A percentile compares a stretch with the other conserved stretches of the same genome.
phyloP scores from a whole-genome alignment of 257 asterid species.

The Plantago elongata region DNA sequence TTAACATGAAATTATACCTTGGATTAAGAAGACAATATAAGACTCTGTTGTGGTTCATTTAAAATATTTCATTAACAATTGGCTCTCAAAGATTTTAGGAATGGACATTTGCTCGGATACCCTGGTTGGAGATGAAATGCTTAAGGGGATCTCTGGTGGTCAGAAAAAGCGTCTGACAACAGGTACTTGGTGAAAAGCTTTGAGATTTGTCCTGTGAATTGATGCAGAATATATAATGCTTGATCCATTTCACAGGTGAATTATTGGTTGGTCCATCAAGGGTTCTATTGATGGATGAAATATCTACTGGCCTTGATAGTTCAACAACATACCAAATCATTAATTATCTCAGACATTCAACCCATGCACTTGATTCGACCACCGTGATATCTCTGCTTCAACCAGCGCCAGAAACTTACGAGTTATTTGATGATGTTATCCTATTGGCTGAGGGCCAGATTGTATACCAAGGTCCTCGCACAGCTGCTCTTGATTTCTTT shows the following conservation, averaged over 20 bases:
- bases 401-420: slow-evolving; percentile 98
- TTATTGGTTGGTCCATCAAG: slow-evolving; percentile 77
- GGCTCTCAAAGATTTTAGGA: slow-evolving; percentile 85
- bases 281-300: slow-evolving; percentile 91
- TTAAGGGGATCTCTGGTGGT: slow-evolving; percentile 94
- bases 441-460: slow-evolving; percentile 86
- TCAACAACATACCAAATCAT: slow-evolving; percentile 83
- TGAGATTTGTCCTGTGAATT: slow-evolving; percentile 13
- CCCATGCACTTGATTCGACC: slow-evolving; percentile 77
- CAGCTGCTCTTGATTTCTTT: slow-evolving; percentile 61
- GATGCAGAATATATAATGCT: slow-evolving; percentile 9
- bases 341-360: slow-evolving; percentile 73
- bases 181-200: slow-evolving; percentile 36
- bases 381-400: slow-evolving; percentile 85
- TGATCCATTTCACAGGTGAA: slow-evolving; percentile 62
- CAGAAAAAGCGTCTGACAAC: slow-evolving; percentile 91
- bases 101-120: slow-evolving; percentile 87
- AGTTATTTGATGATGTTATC: slow-evolving; percentile 81
- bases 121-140: slow-evolving; percentile 94
- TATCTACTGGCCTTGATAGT: slow-evolving; percentile 95
- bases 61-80: slow-evolving; percentile 24
- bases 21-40: too few species aligned
- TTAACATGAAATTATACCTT: too few species aligned
- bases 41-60: neutral
- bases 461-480: slow-evolving; percentile 89